These are phyloP conservation scores for Erysiphe pulchra DNA, from an alignment of 2,329 filamentous ascomycete genomes.

Conservation along the genomic window DNA sequence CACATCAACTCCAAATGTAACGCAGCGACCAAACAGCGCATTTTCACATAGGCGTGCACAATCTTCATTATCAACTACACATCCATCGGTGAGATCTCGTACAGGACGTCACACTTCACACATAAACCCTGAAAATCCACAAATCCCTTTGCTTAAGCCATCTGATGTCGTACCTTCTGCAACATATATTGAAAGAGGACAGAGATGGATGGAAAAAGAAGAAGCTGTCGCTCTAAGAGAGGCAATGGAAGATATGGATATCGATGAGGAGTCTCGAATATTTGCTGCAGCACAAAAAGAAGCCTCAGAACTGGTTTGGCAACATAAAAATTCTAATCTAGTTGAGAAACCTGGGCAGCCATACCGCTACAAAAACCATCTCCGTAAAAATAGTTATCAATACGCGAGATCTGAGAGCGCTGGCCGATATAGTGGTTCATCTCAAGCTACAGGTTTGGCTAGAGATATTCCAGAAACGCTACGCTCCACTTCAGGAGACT, in stretches of 20 bases:
- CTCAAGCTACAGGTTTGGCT: slow-evolving; percentile 14
- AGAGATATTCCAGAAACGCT: slow-evolving; percentile 7
- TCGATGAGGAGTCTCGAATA: slow-evolving; percentile 33
- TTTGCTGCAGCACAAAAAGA: slow-evolving; percentile 50
- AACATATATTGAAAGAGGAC: slow-evolving; percentile 47
- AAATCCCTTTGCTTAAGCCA: slow-evolving; percentile 22
- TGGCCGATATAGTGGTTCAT: slow-evolving; percentile 22
- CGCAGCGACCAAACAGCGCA: slow-evolving; percentile 9
- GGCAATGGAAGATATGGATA: slow-evolving; percentile 45
- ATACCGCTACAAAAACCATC: slow-evolving; percentile 40
- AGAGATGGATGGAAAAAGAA: slow-evolving; percentile 59
- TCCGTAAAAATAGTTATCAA: slow-evolving; percentile 46
- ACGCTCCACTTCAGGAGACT: slow-evolving; percentile 12
- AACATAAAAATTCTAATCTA: slow-evolving; percentile 37
- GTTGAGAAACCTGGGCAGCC: slow-evolving; percentile 33
- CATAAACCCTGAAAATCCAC: slow-evolving; percentile 3
- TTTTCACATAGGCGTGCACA: slow-evolving; percentile 10
- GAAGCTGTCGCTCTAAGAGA: slow-evolving; percentile 43
- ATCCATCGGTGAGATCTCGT: slow-evolving; percentile 10
- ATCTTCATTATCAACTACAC: slow-evolving; percentile 9
- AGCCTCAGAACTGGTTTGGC: slow-evolving; percentile 55
- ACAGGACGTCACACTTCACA: slow-evolving; percentile 11
- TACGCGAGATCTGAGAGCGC: slow-evolving; percentile 36
- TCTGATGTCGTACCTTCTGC: slow-evolving; percentile 36
- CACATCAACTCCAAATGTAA: neutral